Base-by-base conservation (phyloP, 352 stramenopile genomes). In the Pythium scleroteichum region DNA sequence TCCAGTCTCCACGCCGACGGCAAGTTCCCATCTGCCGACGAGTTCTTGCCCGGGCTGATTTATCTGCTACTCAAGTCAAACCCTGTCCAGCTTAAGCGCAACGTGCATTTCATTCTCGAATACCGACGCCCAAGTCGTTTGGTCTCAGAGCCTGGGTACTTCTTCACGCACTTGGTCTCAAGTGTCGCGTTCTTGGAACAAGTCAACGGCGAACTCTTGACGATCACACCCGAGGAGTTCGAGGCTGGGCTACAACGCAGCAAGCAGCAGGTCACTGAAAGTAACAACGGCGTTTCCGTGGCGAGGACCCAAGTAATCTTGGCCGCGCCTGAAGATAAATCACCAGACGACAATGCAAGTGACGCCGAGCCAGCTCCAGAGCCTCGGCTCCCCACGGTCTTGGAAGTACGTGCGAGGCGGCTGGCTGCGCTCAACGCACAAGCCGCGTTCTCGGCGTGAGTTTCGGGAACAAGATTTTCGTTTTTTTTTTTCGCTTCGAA, bases 1-100 rank as follows among this genome's bases (percentile, higher is more conserved):
- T 48, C 61, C n/a, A 33, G 47, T 44, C 23, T 59, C 3, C 29
- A 63, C 19, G 73, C 74, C 26, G 49, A 62, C 14, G 77, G 72
- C 12, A 62, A 53, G 9, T 84, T 93, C 39, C 89, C 89, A 14
- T 95, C 90, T 0, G 92, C 92, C 16, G 92, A 98, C 55, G 92
- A 98, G 19, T 94, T 98, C 53, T 66, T 98, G 46, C 92, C 92
- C 0, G 89, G 77, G 4, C 74, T 98, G n/a, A 98, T 98, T 40
- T 95, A 88, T 56, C 62, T 96, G 17, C 66, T 98, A 26, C 70
- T 97, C n/a, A 78, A 88, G 39, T 76, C 85, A 3, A 97, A 97
- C 59, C 88, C 90, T 7, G 39, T 45, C 12, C 69, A 88, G 35
- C 70, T 98, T 44, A 87, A 97, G 73, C 89, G 87, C 17, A 89